Conservation (phyloP, 1,284 basidiomycete genomes). For the Ganoderma leucocontextum region DNA sequence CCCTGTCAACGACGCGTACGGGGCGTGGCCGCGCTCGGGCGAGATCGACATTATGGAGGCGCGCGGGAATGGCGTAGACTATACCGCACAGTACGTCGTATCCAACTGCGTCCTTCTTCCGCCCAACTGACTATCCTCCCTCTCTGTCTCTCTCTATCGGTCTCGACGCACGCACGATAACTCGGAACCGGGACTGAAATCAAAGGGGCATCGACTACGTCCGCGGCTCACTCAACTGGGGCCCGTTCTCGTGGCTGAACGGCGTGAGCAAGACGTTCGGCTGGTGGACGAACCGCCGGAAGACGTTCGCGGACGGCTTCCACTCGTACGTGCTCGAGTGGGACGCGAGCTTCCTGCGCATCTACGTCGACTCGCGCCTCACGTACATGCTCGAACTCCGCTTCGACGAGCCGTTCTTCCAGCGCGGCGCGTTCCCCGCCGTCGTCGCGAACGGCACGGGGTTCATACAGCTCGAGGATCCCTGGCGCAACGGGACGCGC, state of each 20-base stretch:
- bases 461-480: conserved; percentile 70
- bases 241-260: conserved; percentile 76
- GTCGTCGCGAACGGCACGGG: conserved; percentile 77
- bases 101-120: not conserved
- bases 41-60: conserved; percentile 89
- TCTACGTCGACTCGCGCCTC: conserved; percentile 81
- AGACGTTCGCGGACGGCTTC: conserved; percentile 73
- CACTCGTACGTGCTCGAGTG: conserved; percentile 87
- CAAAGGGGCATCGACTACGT: conserved; percentile 78
- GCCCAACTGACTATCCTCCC: not conserved
- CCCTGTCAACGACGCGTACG: conserved; percentile 82
- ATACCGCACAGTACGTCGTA: conserved; percentile 67
- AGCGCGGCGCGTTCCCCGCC: conserved; percentile 77
- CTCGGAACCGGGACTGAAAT: no score
- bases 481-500: conserved; percentile 64
- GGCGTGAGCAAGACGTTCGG: conserved; percentile 80
- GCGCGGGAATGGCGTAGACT: conserved; percentile 74
- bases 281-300: conserved; percentile 74
- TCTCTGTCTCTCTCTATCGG: not conserved
- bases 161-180: not conserved
- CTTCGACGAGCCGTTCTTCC: conserved; percentile 80
- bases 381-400: conserved; percentile 70
- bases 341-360: conserved; percentile 77
- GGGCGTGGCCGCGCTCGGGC: conserved; percentile 81
- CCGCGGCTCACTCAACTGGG: conserved; percentile 86